A percentile compares a stretch with the other conserved stretches of the same genome.
These are phyloP conservation scores for Pseudopyrenochaeta lycopersici DNA, from an alignment of 2,329 filamentous ascomycete species.

Conservation along the genomic window DNA sequence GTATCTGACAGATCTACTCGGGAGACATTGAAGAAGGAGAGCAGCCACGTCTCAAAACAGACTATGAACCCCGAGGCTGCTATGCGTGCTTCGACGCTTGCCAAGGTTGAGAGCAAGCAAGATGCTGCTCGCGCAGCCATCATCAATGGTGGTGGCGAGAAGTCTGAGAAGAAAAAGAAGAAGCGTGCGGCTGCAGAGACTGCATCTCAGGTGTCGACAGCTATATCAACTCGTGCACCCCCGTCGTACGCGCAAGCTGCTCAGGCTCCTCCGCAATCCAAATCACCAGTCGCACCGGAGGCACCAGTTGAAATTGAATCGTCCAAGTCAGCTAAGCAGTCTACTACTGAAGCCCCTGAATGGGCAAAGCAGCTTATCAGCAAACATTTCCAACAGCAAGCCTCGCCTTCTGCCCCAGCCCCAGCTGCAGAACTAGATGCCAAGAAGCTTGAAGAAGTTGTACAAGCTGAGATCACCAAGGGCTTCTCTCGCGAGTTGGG, in stretches of 20 bases:
- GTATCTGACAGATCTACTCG: slow-evolving; percentile 47
- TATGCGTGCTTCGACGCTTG: slow-evolving; percentile 51
- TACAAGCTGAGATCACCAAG: slow-evolving; percentile 60
- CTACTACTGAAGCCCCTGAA: slow-evolving; percentile 42
- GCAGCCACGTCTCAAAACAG: slow-evolving; percentile 41
- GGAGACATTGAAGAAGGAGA: slow-evolving; percentile 48
- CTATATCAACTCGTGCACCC: slow-evolving; percentile 28
- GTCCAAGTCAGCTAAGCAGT: slow-evolving; percentile 24
- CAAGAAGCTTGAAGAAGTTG: slow-evolving; percentile 61
- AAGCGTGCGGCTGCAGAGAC: slow-evolving; percentile 65
- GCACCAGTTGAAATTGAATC: slow-evolving; percentile 17
- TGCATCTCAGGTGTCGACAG: slow-evolving; percentile 54
- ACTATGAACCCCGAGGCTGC: slow-evolving; percentile 49
- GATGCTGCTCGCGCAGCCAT: slow-evolving; percentile 51
- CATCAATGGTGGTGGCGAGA: slow-evolving; percentile 51
- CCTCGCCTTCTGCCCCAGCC: slow-evolving; percentile 20
- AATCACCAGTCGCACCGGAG: slow-evolving; percentile 40
- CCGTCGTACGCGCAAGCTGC: slow-evolving; percentile 54
- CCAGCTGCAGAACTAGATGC: slow-evolving; percentile 53
- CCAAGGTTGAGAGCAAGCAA: slow-evolving; percentile 54
- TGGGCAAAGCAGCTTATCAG: slow-evolving; percentile 48
- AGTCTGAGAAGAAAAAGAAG: slow-evolving; percentile 69
- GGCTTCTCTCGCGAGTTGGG: slow-evolving; percentile 60
- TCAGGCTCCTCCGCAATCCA: slow-evolving; percentile 38
- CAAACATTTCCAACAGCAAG: slow-evolving; percentile 35